A percentile compares a stretch with the other conserved stretches of the same genome.
Conservation (phyloP, 192 early-diverging fungal species). For the Linnemannia elongata region DNA sequence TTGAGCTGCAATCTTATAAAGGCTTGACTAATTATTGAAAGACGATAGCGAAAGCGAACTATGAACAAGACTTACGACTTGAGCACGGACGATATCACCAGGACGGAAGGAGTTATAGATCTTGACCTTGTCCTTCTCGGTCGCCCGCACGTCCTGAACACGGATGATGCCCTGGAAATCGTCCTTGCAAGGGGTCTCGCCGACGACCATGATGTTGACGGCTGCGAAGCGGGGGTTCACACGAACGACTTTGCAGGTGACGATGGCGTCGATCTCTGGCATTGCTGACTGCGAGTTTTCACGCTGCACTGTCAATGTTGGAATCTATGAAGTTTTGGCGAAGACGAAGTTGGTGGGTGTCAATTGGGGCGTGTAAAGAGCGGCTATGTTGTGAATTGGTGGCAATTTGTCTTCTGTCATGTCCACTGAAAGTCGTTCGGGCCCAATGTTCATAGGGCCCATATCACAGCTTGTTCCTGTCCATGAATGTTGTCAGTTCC, state of each 20-base stretch:
- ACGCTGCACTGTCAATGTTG: constrained; percentile 69
- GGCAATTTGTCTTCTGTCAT: not conserved
- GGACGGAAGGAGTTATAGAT: constrained; percentile 93
- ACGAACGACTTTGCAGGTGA: constrained; percentile 88
- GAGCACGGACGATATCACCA: constrained; percentile 91
- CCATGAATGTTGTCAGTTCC: too few relatives aligned
- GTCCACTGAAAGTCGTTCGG: not conserved
- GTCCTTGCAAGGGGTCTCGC: constrained; percentile 79
- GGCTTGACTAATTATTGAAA: not conserved
- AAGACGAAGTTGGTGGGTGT: not conserved
- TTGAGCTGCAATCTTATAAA: not conserved
- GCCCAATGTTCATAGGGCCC: too few relatives aligned
- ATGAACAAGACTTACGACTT: constrained; percentile 59
- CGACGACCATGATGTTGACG: constrained; percentile 94
- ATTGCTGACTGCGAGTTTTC: constrained; percentile 77
- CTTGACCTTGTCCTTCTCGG: constrained; percentile 94
- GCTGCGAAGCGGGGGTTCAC: constrained; percentile 90
- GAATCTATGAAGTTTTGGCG: constrained; percentile 49
- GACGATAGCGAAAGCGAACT: constrained; percentile 6
- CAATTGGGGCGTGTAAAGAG: not conserved
- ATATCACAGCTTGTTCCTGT: too few relatives aligned
- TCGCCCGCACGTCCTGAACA: constrained; percentile 94
- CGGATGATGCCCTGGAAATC: constrained; percentile 93
- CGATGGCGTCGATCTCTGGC: constrained; percentile 81
- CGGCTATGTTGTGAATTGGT: not conserved